A percentile compares a stretch with the other conserved stretches of the same genome.
Evolutionary conservation across 1,284 basidiomycete genomes (phyloP).

Genomic region (Austropuccinia psidii): DNA sequence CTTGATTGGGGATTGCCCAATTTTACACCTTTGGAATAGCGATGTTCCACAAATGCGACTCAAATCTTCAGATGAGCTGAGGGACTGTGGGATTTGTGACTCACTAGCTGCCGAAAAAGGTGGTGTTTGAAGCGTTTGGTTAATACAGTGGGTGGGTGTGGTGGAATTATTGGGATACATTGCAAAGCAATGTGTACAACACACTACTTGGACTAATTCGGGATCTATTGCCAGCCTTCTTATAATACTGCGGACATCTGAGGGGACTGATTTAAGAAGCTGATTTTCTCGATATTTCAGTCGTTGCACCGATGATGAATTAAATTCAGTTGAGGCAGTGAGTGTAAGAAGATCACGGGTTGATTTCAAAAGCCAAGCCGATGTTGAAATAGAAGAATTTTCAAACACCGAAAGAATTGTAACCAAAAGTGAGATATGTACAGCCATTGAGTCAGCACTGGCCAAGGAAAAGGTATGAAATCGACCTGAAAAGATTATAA

Average conservation of each 20-base stretch:
- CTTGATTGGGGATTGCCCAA: neutral
- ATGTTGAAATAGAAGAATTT: slow-evolving; percentile 1
- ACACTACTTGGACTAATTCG: neutral
- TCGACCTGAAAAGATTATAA: slow-evolving; percentile 4
- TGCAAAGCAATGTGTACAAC: slow-evolving; percentile 1
- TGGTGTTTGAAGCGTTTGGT: no score
- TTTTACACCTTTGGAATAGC: neutral
- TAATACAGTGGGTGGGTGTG: no score
- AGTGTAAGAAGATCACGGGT: neutral
- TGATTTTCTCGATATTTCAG: neutral
- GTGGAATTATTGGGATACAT: neutral
- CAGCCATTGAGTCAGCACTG: neutral
- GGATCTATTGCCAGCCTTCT: slow-evolving; percentile 1
- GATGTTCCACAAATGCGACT: neutral
- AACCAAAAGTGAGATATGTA: slow-evolving; percentile 18
- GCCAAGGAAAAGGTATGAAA: neutral
- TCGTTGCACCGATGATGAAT: neutral
- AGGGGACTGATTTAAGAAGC: neutral
- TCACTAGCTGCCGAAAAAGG: no score
- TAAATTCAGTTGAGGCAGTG: neutral
- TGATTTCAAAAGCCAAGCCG: slow-evolving; percentile 22
- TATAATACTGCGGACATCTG: neutral
- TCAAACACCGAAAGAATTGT: slow-evolving; percentile 4
- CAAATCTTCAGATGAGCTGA: no score
- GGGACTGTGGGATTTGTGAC: no score